A percentile compares a stretch with the other conserved stretches of the same genome.
phyloP scores from a whole-genome alignment of 495 filamentous ascomycete genomes.

The Aspergillus hancockii region DNA sequence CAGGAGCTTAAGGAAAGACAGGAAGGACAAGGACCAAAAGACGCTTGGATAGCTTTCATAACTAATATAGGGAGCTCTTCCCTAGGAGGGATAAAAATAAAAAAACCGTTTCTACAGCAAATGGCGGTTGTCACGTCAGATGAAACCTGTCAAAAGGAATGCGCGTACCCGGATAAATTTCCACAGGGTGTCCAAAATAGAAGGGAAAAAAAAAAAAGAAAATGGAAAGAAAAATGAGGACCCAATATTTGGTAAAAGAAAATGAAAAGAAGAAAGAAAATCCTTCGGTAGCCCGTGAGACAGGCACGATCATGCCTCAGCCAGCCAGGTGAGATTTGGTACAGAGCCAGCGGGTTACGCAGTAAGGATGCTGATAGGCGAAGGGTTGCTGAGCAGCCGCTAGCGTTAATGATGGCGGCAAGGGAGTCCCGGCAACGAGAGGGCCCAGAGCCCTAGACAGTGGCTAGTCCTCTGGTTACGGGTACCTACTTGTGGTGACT shows the following conservation, averaged over 20 bases:
- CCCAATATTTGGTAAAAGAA: constrained; percentile 7
- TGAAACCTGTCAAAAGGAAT: constrained; percentile 21
- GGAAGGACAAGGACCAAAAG: neutral
- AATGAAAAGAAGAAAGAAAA: constrained; percentile 12
- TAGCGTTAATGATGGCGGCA: constrained; percentile 41
- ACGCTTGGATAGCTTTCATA: neutral
- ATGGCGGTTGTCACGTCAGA: constrained; percentile 12
- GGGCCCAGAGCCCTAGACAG: constrained; percentile 9
- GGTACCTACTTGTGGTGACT: constrained; percentile 17
- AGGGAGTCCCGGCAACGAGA: constrained; percentile 50
- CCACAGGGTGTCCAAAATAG: neutral
- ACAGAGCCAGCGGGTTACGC: constrained; percentile 21
- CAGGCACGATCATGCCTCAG: constrained; percentile 31
- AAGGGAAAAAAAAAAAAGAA: neutral
- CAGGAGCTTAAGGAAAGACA: constrained; percentile 14
- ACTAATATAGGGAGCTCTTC: neutral
- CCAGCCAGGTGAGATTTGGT: constrained; percentile 23
- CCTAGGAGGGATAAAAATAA: neutral
- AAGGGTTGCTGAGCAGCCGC: constrained; percentile 36
- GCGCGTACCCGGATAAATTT: constrained; percentile 3
- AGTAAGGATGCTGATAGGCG: constrained; percentile 36
- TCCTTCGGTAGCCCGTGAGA: constrained; percentile 29
- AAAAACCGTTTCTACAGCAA: constrained; percentile 10
- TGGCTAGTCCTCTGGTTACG: constrained; percentile 15
- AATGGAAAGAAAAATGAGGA: constrained; percentile 6